phyloP scores from a whole-genome alignment of 257 asterid species.

The Nicotiana obtusifolia region DNA sequence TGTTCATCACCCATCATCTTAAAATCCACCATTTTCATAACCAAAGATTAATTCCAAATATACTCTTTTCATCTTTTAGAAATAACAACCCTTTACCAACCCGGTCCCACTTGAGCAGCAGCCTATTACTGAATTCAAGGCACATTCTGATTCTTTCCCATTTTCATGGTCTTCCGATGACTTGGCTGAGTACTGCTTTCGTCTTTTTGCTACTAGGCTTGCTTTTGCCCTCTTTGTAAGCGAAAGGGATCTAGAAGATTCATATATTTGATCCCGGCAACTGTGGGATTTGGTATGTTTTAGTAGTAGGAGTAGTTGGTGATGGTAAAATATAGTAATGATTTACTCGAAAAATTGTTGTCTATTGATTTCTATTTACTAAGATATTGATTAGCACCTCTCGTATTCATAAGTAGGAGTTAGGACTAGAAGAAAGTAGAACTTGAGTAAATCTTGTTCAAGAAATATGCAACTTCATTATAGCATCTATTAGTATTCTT shows the following conservation, averaged over 20 bases:
- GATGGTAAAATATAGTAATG: no score
- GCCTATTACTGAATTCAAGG: conserved; percentile 78
- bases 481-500: no score
- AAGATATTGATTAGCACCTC: neutral
- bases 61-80: conserved; percentile 51
- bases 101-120: conserved; percentile 87
- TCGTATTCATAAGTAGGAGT: neutral
- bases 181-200: conserved; percentile 47
- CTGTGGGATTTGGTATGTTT: no score
- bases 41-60: conserved; percentile 20
- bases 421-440: no score
- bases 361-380: neutral
- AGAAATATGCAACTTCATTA: no score
- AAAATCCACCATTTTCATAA: conserved; percentile 3
- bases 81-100: conserved; percentile 59
- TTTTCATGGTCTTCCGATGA: conserved; percentile 85
- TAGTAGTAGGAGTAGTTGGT: no score
- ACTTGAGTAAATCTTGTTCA: no score
- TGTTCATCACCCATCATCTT: conserved; percentile 19
- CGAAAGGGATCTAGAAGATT: neutral
- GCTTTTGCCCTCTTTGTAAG: conserved; percentile 48
- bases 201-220: conserved; percentile 54
- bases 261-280: no score
- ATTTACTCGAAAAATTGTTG: neutral
- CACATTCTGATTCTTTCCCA: conserved; percentile 67